Evolutionary conservation across 148 eudicot species (phyloP), one percentile per base, ranked within the genome.

Genomic region (Talinum fruticosum): DNA sequence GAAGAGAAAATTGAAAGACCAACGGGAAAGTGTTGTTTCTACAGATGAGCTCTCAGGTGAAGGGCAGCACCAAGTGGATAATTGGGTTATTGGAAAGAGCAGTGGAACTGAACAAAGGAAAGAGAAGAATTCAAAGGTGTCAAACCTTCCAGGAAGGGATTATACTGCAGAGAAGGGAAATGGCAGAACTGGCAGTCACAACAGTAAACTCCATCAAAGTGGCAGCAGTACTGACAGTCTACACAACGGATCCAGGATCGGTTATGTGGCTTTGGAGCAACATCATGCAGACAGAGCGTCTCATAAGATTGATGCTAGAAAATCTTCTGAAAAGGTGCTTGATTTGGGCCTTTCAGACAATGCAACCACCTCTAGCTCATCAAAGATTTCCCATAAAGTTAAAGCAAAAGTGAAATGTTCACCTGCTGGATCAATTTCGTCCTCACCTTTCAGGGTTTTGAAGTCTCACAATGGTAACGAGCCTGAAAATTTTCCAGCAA

Each of bases 291-390:
- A 78, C 49, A 77, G 71, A 10, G 57, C 66, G 26, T 69, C 84
- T 79, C 73, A 72, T 33, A 81, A 67, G 78, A 70, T 66, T 59
- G 71, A 67, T 28, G 71, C 26, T 35, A 83, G 72, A 72, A 79
- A 34, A 76, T 79, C 75, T 79, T 72, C 67, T 36, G 81, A 75
- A 71, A 81, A 53, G 75, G 86, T 62, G 37, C 53, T 51, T 76
- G 81, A 66, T 79, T 79, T 78, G 26, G 79, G 84, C 68, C 44
- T 79, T 49, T 28, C 66, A 62, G 84, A 80, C 78, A 54, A 75
- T 81, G 83, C 85, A 44, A 69, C 85, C 38, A 74, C 86, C 79
- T 86, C 86, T 67, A 84, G 88, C 79, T 84, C 88, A 8, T 84
- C 88, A 65, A 86, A 86, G 57, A 16, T 79, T 66, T 81, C 83